Base-by-base conservation (phyloP, 2,329 filamentous ascomycete genomes). In the Neonectria neomacrospora region DNA sequence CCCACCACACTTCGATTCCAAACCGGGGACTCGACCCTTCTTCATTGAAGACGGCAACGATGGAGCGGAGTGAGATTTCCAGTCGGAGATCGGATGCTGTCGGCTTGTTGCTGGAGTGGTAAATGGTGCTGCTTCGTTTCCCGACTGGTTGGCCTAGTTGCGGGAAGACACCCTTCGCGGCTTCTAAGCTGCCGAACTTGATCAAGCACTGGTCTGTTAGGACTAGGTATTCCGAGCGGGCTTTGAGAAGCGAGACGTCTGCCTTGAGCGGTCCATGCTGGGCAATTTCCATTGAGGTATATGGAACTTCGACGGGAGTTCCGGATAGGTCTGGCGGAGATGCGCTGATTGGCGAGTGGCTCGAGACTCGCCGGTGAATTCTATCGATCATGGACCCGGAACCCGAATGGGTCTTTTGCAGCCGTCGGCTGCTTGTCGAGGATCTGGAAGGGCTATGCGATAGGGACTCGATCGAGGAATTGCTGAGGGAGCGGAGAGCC, bases 1-100 rank as follows among this genome's bases (percentile, higher is more conserved):
- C 82, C 85, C 85, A 88, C 85, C 85, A 88, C 2, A 87, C 78
- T 69, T 88, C 85, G 54, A 88, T 73, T 6, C 83, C 83, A 47
- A 84, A 85, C 7, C 82, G 80, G 12, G 83, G 80, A 50, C 81
- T 79, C 1, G 80, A 80, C 45, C 80, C 81, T 68, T 87, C 85
- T 30, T 85, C 82, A 30, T 80, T 80, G 65, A 86, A 87, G 2
- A 81, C 80, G 2, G 85, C 83, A 39, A 88, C 82, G 23, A 88
- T 78, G 39, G 79, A 81, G 16, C 81, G 79, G 8, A 87, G 74
- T 0, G 85, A 83, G 8, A 88, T 80, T 52, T 82, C 80, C 32
- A 84, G 70, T 18, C 80, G 79, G 58, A 79, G 67, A 50, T 82
- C 79, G 45, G 77, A 71, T n/a, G 75, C 68, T 11, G 73, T 69